Base-by-base conservation (phyloP, 1,284 basidiomycete species). In the Stygiomarasmius scandens region DNA sequence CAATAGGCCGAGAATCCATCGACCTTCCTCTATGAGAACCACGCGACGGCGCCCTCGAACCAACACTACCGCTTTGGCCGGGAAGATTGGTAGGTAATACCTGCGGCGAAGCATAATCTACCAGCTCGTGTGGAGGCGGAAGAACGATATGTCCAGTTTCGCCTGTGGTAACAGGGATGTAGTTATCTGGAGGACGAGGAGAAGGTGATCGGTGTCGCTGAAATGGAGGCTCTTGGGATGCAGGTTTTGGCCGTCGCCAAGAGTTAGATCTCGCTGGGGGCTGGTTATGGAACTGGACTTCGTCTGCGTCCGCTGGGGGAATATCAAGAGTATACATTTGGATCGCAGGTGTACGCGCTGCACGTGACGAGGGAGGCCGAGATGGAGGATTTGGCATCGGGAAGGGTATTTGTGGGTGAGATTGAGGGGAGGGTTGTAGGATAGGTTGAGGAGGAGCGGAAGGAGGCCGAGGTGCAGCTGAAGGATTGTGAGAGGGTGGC, bases 121-220 rank as follows among this genome's bases (percentile, higher is more conserved):
- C 47, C 43, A 60, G 27, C 20, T 60, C 55, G 23, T 60, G 58
- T 19, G 65, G 65, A 4, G 65, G 62, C 22, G 65, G 65, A 3
- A 66, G 50, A 1, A 61, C 11, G 34, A 66, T 66, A n/a, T 55
- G 59, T 2, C 63, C 63, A n/a, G 61, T 61, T 2, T 59, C 58
- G 3, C 55, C 50, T 2, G 47, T 32, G 2, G 59, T 58, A n/a
- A n/a, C 16, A 11, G 65, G 65, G 25, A 66, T 65, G 36, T 61
- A 66, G 47, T 66, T 66, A 50, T 64, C 63, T 6, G 65, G 65
- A 27, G 61, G 59, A 36, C 57, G 61, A 45, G 58, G 58, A n/a
- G 58, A 56, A 11, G 58, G 48, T 2, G 55, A 43, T 27, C 54
- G 47, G 8, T 52, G 41, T 6, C 23, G 20, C 14, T 27, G 52